Percentiles rank a stretch among this genome's conserved stretches.
These are phyloP conservation scores for Neophaeococcomyces aloes DNA, from an alignment of 2,329 filamentous ascomycete genomes.

Conservation along the genomic window DNA sequence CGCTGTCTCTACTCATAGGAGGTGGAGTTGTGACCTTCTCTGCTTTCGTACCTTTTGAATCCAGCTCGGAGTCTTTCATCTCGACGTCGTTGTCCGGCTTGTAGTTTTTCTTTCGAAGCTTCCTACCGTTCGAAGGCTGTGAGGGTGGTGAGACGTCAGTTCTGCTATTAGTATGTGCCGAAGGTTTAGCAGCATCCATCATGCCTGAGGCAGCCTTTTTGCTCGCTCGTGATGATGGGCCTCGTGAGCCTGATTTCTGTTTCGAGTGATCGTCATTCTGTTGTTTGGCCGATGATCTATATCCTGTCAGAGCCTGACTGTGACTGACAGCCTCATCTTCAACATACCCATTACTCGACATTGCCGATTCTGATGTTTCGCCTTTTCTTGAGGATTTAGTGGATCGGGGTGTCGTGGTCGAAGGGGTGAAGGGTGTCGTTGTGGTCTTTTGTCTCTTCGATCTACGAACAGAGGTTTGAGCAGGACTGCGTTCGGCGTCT, in stretches of 20 bases:
- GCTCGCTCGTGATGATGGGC: conserved; percentile 56
- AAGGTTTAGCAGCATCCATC: conserved; percentile 10
- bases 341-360: conserved; percentile 20
- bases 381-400: conserved; percentile 11
- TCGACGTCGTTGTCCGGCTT: conserved; percentile 53
- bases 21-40: conserved; percentile 39
- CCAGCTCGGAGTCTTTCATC: conserved; percentile 55
- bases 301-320: conserved; percentile 17
- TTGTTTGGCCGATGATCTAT: conserved; percentile 53
- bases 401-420: conserved; percentile 25
- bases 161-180: conserved; percentile 5
- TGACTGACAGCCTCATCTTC: conserved; percentile 11
- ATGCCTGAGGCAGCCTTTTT: conserved; percentile 54
- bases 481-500: conserved; percentile 20
- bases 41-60: conserved; percentile 32
- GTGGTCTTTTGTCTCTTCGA: conserved; percentile 57
- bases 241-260: conserved; percentile 53
- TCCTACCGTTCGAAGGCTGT: conserved; percentile 24
- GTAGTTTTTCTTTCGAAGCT: conserved; percentile 44
- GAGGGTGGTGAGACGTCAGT: conserved; percentile 1
- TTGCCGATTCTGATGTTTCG: conserved; percentile 25
- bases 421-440: conserved; percentile 34
- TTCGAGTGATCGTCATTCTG: conserved; percentile 53
- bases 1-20: conserved; percentile 43
- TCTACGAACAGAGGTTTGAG: conserved; percentile 41